Evolutionary conservation across 2,329 filamentous ascomycete genomes (phyloP).

Genomic region (Aspergillus hortae): DNA sequence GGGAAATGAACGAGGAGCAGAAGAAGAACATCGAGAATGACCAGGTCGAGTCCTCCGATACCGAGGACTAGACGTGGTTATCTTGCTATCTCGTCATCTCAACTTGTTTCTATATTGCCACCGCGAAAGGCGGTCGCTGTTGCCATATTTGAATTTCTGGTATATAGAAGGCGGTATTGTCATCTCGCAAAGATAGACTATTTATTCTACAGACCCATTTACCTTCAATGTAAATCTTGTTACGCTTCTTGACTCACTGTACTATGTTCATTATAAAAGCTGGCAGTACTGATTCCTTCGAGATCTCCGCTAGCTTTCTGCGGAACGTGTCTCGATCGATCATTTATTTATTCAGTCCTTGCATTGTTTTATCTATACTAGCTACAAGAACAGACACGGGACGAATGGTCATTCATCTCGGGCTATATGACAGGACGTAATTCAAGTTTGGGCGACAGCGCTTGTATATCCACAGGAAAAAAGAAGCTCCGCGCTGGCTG

Average conservation of each 20-base stretch:
- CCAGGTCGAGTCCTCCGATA: constrained; percentile 33
- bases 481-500: background rate
- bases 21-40: constrained; percentile 52
- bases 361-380: constrained; percentile 9
- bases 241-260: background rate
- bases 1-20: constrained; percentile 84
- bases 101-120: background rate
- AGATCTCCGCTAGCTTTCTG: background rate
- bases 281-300: background rate
- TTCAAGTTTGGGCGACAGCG: background rate
- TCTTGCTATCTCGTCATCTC: background rate
- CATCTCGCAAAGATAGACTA: background rate
- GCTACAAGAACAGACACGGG: constrained; percentile 6
- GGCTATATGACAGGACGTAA: constrained; percentile 1
- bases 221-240: background rate
- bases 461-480: constrained; percentile 1
- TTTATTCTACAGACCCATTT: background rate
- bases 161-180: background rate
- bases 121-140: background rate
- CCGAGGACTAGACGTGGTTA: constrained; percentile 34
- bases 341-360: constrained; percentile 1
- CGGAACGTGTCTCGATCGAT: background rate
- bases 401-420: background rate
- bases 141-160: background rate
- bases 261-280: no score